These are phyloP conservation scores for Aphanomyces astaci DNA, from an alignment of 352 stramenopile genomes.

Conservation along the genomic window DNA sequence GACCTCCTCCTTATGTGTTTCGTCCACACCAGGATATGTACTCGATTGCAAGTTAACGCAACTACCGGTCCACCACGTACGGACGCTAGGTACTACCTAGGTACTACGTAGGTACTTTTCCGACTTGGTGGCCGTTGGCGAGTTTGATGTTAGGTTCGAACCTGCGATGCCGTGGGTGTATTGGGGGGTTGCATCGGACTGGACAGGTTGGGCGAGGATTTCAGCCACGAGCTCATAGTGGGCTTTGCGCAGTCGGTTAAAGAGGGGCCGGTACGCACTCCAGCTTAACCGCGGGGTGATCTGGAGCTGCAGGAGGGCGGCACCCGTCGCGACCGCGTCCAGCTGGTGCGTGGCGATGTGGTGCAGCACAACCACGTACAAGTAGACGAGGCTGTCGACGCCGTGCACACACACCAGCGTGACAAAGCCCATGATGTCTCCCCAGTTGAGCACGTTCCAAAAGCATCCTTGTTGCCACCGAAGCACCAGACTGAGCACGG, in stretches of 20 bases:
- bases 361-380: background rate
- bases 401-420: slow-evolving; percentile 1
- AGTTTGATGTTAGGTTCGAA: too few relatives aligned
- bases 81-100: too few relatives aligned
- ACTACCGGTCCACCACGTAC: too few relatives aligned
- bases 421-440: slow-evolving; percentile 2
- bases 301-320: background rate
- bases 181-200: too few relatives aligned
- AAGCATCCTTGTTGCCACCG: slow-evolving; percentile 3
- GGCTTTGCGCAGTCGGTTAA: background rate
- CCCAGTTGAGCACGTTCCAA: slow-evolving; percentile 7
- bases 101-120: too few relatives aligned
- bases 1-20: background rate
- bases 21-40: too few relatives aligned
- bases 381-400: background rate
- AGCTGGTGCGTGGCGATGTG: background rate
- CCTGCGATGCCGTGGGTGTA: too few relatives aligned
- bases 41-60: too few relatives aligned
- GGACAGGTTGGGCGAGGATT: background rate
- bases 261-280: background rate
- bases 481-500: background rate
- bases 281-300: background rate
- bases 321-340: background rate
- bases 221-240: background rate
- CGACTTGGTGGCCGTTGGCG: too few relatives aligned